These are phyloP conservation scores for Trypanosoma boissoni DNA, from an alignment of 208 protist species.

Conservation along the genomic window DNA sequence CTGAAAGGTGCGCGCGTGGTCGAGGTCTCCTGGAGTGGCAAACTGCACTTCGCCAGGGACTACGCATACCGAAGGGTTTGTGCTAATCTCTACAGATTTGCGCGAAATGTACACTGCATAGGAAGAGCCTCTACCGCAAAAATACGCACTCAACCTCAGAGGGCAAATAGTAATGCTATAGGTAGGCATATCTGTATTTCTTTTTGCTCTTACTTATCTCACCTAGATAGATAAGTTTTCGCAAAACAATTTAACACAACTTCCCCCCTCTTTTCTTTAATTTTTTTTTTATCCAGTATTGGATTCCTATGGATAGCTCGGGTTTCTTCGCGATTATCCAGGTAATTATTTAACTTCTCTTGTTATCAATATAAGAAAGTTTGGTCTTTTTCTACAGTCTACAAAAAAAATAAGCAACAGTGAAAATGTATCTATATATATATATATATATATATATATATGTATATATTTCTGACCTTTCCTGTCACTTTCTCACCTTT, in stretches of 20 bases:
- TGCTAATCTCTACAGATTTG: constrained; percentile 65
- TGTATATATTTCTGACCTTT: too few species aligned
- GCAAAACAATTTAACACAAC: neutral
- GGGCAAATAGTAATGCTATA: constrained; percentile 80
- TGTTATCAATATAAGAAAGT: too few species aligned
- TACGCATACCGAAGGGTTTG: constrained; percentile 58
- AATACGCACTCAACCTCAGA: constrained; percentile 66
- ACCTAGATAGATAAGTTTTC: neutral
- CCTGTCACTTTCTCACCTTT: too few species aligned
- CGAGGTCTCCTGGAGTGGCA: constrained; percentile 45
- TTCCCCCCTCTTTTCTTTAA: neutral
- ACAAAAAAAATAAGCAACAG: too few species aligned
- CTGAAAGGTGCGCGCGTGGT: constrained; percentile 48
- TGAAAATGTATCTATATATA: too few species aligned
- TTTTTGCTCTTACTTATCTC: neutral
- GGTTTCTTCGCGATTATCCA: too few species aligned
- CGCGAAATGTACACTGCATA: constrained; percentile 79
- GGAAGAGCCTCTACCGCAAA: constrained; percentile 53
- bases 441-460: too few species aligned
- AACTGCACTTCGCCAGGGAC: constrained; percentile 71
- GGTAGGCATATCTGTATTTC: constrained; percentile 41
- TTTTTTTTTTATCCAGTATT: constrained; percentile 7
- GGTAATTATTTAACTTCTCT: too few species aligned
- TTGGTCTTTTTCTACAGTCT: too few species aligned
- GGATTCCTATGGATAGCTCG: too few species aligned